phyloP scores from a whole-genome alignment of 192 early-diverging fungal species.

The Gorgonomyces haynaldii region DNA sequence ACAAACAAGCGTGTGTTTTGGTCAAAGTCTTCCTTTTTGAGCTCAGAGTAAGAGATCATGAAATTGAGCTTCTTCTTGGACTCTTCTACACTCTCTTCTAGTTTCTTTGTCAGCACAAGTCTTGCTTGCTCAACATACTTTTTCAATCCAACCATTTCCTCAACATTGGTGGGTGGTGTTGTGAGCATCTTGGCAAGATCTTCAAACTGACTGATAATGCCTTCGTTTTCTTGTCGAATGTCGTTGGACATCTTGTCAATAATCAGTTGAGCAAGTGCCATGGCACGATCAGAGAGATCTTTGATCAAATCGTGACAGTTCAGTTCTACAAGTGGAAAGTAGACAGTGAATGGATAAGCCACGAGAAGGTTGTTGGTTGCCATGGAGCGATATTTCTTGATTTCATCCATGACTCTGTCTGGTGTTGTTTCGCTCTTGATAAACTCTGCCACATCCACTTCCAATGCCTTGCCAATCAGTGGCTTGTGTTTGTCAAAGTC shows the following conservation, averaged over 20 bases:
- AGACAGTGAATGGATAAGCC: slow-evolving; percentile 40
- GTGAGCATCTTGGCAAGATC: slow-evolving; percentile 32
- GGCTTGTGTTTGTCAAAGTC: slow-evolving; percentile 42
- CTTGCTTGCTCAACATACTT: slow-evolving; percentile 39
- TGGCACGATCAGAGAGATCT: slow-evolving; percentile 32
- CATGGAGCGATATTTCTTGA: slow-evolving; percentile 24
- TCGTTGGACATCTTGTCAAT: slow-evolving; percentile 34
- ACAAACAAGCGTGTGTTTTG: slow-evolving; percentile 42
- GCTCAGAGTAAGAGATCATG: slow-evolving; percentile 45
- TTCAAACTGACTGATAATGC: slow-evolving; percentile 31
- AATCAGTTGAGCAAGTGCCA: slow-evolving; percentile 26
- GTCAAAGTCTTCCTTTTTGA: slow-evolving; percentile 45
- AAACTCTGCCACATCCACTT: slow-evolving; percentile 37
- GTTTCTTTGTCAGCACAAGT: slow-evolving; percentile 21
- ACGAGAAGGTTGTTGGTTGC: slow-evolving; percentile 29
- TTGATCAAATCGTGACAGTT: slow-evolving; percentile 42
- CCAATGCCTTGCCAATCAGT: slow-evolving; percentile 22
- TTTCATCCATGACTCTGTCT: slow-evolving; percentile 39
- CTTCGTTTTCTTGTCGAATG: slow-evolving; percentile 16
- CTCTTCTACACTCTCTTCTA: slow-evolving; percentile 47
- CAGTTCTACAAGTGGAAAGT: slow-evolving; percentile 41
- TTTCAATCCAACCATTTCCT: slow-evolving; percentile 49
- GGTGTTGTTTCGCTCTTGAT: slow-evolving; percentile 25
- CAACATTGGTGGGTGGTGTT: slow-evolving; percentile 35
- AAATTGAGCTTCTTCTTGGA: slow-evolving; percentile 45